Conservation (phyloP, 2,329 filamentous ascomycete genomes). For the Aspergillus sp. region DNA sequence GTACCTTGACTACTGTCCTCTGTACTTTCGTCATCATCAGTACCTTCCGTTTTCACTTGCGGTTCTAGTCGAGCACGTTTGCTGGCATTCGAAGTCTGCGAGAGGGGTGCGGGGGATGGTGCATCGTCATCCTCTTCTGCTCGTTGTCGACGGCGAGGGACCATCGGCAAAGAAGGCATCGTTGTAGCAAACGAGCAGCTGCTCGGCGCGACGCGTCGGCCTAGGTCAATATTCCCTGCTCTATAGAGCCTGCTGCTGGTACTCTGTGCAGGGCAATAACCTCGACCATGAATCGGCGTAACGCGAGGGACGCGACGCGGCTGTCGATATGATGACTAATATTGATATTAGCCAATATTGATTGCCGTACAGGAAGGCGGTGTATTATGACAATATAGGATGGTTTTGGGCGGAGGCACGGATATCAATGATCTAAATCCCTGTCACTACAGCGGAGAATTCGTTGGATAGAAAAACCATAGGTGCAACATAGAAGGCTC, state of each 20-base stretch:
- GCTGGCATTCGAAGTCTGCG: slow-evolving; percentile 19
- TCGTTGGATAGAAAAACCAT: not conserved
- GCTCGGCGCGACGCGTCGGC: not conserved
- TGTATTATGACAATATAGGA: slow-evolving; percentile 8
- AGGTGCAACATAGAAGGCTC: not conserved
- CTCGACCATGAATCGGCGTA: not conserved
- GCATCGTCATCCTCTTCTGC: slow-evolving; percentile 20
- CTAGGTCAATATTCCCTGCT: not conserved
- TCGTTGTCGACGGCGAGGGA: slow-evolving; percentile 23
- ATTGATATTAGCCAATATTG: slow-evolving; percentile 10
- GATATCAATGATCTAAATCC: not conserved
- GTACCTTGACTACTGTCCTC: not conserved
- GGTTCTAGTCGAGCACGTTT: slow-evolving; percentile 27
- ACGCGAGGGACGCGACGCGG: slow-evolving; percentile 22
- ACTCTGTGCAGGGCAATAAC: not conserved
- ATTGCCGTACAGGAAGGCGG: slow-evolving; percentile 17
- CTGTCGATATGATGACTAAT: slow-evolving; percentile 1
- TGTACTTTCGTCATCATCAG: slow-evolving; percentile 1
- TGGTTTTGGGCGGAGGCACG: slow-evolving; percentile 1
- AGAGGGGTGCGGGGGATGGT: slow-evolving; percentile 15
- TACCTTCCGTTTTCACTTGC: slow-evolving; percentile 14
- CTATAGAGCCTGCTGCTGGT: not conserved
- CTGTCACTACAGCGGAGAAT: not conserved
- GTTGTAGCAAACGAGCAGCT: slow-evolving; percentile 3
- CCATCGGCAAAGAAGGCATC: slow-evolving; percentile 21